Base-by-base conservation (phyloP, 257 asterid species). In the Lantana camara region DNA sequence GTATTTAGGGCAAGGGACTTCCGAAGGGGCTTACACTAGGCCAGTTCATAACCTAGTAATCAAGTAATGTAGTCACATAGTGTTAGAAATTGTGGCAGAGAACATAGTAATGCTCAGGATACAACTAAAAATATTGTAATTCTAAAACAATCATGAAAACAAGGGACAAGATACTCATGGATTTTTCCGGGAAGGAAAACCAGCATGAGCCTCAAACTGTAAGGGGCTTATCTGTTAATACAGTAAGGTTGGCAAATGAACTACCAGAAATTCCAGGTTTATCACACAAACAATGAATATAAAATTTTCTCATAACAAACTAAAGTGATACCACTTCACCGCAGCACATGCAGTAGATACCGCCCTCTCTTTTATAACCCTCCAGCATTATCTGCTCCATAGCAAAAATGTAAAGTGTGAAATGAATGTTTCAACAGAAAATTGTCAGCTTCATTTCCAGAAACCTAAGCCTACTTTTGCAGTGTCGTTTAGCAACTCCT, bases 171-270 rank as follows among this genome's bases (percentile, higher is more conserved):
- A 65, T 37, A 81, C 97, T 83, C 74, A 90, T 97, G 97, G 99
- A 77, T 90, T 94, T 58, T 95, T 84, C 16, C 95, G 95, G 15
- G 97, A 79, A 72, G 89, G 79, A 67, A 70, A 84, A 62, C 96
- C 99, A 59, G 99, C 99, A 90, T 90, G 99, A 44, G 82, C 82
- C 85, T 94, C 99, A 77, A 94, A 94, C 69, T 70, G 80, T 6
- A 97, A 94, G 22, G 99, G 92, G 68, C 97, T 94, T 69, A 94
- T 95, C 97, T 94, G 82, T 77, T 48, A 35, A 61, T 24, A 72
- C 38, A 64, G 50, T 22, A 56, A 64, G 48, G 71, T 23, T 21
- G 53, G 55, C 63, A 85, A 60, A 73, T 48, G 66, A 64, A 15
- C 60, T 5, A 57, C 8, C 41, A 24, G 12, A 45, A 32, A 41